These are phyloP conservation scores for Globisporangium orthogonon DNA, from an alignment of 352 stramenopile genomes.

Conservation along the genomic window DNA sequence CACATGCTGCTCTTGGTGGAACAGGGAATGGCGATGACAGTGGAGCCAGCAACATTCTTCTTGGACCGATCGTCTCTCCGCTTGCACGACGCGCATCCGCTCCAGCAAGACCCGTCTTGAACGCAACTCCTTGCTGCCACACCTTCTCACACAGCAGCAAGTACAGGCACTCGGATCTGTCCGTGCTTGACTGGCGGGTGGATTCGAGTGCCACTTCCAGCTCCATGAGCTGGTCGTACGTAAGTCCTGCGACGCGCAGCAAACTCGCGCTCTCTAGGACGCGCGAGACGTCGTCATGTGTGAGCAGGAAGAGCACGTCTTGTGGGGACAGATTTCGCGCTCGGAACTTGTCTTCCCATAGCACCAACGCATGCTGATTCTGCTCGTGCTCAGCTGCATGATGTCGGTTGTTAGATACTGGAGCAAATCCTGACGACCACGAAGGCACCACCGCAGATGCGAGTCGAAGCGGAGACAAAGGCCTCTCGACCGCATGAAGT, in stretches of 20 bases:
- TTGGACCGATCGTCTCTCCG: not conserved
- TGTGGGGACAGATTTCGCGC: conserved; percentile 23
- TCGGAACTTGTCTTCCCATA: conserved; percentile 62
- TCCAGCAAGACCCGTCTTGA: conserved; percentile 3
- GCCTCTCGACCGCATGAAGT: conserved; percentile 3
- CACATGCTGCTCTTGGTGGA: not conserved
- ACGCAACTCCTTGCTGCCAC: conserved; percentile 16
- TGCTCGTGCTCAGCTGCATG: not conserved
- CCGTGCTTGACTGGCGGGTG: not conserved
- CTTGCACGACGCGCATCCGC: not conserved
- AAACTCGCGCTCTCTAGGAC: conserved; percentile 42
- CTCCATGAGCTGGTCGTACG: conserved; percentile 48
- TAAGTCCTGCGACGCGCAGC: conserved; percentile 21
- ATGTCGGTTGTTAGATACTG: not conserved
- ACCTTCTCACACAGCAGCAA: conserved; percentile 13
- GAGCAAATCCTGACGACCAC: not conserved
- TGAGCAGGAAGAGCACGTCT: conserved; percentile 42
- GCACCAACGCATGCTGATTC: conserved; percentile 15
- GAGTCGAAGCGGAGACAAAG: not conserved
- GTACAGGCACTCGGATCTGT: not conserved
- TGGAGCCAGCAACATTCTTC: conserved; percentile 1
- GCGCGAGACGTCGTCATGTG: conserved; percentile 25
- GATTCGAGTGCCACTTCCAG: conserved; percentile 34
- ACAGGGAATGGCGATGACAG: not conserved
- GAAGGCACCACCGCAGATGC: not conserved